These are phyloP conservation scores for Corniculantispora saksenae DNA, from an alignment of 2,329 filamentous ascomycete genomes.

Conservation along the genomic window DNA sequence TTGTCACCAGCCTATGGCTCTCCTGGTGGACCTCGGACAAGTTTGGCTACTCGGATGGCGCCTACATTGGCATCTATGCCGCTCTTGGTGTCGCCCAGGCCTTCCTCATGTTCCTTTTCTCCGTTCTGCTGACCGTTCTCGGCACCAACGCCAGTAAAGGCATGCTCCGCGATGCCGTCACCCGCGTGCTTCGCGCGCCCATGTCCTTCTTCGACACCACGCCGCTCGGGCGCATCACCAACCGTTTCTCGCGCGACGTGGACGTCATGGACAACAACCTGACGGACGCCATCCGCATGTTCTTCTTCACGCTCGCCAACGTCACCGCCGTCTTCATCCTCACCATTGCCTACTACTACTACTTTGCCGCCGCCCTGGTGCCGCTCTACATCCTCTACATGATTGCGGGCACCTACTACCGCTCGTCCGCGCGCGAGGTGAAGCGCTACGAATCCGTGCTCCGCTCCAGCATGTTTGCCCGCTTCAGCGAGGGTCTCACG, in stretches of 20 bases:
- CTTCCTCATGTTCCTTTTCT: constrained; percentile 76
- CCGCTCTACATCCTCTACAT: constrained; percentile 75
- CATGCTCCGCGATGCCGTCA: constrained; percentile 80
- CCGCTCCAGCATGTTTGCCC: constrained; percentile 84
- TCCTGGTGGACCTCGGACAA: constrained; percentile 89
- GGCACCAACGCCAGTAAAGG: constrained; percentile 80
- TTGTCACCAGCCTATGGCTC: constrained; percentile 86
- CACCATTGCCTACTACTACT: constrained; percentile 94
- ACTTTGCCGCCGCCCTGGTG: constrained; percentile 67
- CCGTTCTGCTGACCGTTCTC: constrained; percentile 73
- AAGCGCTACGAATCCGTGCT: constrained; percentile 92
- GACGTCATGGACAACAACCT: constrained; percentile 95
- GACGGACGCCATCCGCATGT: constrained; percentile 89
- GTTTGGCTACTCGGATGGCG: constrained; percentile 65
- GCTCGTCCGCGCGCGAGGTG: constrained; percentile 86
- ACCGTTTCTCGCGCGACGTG: constrained; percentile 92
- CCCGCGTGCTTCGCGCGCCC: constrained; percentile 69
- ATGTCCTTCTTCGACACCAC: constrained; percentile 98
- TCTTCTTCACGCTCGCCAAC: constrained; percentile 80
- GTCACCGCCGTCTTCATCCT: constrained; percentile 82
- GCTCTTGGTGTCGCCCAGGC: constrained; percentile 72
- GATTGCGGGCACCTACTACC: constrained; percentile 83
- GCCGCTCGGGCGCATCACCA: constrained; percentile 90
- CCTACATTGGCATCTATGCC: constrained; percentile 73
- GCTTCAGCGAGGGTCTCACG: constrained; percentile 84